Conservation (phyloP, 495 filamentous ascomycete species). For the Hyphodiscus hymeniophilus region DNA sequence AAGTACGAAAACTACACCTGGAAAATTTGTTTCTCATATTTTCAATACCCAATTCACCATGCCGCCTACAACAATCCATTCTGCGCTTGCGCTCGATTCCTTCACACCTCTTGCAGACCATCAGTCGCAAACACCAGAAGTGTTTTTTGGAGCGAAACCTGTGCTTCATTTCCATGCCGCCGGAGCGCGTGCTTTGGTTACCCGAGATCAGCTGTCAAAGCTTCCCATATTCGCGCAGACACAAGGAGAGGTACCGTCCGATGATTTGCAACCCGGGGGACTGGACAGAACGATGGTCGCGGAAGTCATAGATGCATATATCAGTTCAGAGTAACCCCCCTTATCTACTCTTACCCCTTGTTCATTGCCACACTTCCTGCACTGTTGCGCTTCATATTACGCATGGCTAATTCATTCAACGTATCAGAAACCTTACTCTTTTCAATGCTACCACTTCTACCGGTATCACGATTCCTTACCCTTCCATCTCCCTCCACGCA, state of each 20-base stretch:
- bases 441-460: conserved; percentile 50
- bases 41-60: too few relatives aligned
- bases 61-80: conserved; percentile 33
- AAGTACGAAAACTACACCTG: too few relatives aligned
- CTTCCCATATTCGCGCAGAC: conserved; percentile 42
- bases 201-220: conserved; percentile 32
- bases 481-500: conserved; percentile 80
- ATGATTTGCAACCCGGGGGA: conserved; percentile 4
- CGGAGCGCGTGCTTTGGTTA: conserved; percentile 51
- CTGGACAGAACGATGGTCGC: conserved; percentile 13
- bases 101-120: conserved; percentile 73
- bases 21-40: too few relatives aligned
- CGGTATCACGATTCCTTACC: conserved; percentile 81
- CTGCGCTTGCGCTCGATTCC: conserved; percentile 38
- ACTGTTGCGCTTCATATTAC: background rate
- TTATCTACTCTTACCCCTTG: background rate
- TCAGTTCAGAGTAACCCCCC: conserved; percentile 63
- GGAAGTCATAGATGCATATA: conserved; percentile 60
- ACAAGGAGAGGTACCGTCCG: conserved; percentile 21
- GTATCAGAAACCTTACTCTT: conserved; percentile 59
- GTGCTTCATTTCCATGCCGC: conserved; percentile 69
- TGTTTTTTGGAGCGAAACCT: conserved; percentile 71
- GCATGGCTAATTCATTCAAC: background rate
- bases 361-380: background rate
- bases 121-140: conserved; percentile 74